Base-by-base conservation (phyloP, 1,284 basidiomycete species). In the Tilletia caries region DNA sequence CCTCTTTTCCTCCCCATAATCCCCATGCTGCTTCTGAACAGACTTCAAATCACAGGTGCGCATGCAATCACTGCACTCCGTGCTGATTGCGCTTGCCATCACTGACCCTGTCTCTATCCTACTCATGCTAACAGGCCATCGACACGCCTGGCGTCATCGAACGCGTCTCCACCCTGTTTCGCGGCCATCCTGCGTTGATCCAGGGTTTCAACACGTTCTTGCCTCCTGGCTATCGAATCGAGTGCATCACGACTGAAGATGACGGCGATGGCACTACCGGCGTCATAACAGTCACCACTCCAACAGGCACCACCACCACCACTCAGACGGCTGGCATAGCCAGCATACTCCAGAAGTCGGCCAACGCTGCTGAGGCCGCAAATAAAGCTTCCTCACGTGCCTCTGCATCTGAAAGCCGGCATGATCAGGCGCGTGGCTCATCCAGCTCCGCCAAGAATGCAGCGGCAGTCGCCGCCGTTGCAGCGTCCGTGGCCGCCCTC, bases 151-250 rank as follows among this genome's bases (percentile, higher is more conserved):
- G 95, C 71, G 96, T 98, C 79, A 99, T 99, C 82, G 90, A 95
- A 79, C 91, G 96, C 70, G 95, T 98, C 67, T 98, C 95, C 1
- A 89, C 89, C 75, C 89, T 99, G 58, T 99, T 99, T 85, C 89
- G 92, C 76, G 94, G 94, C 15, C 93, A 98, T 84, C 93, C 92
- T 1, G 85, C 88, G 72, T 91, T 99, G 78, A 98, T 99, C 69
- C 92, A 96, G 85, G 96, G 96, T 41, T 98, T 98, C 89, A 98
- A 99, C 86, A 98, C 95, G 2, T 98, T 98, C 85, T 88, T 98
- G 1, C 96, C 96, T 0, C 89, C 92, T 27, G 95, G 95, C 43
- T 98, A 98, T 85, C 91, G 93, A 73, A 98, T 98, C 83, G 95
- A 98, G 80, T 91, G 94, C 83, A 90, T 91, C 71, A 86, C 76